Conservation (phyloP, 257 asterid species). For the Perilla frutescens region DNA sequence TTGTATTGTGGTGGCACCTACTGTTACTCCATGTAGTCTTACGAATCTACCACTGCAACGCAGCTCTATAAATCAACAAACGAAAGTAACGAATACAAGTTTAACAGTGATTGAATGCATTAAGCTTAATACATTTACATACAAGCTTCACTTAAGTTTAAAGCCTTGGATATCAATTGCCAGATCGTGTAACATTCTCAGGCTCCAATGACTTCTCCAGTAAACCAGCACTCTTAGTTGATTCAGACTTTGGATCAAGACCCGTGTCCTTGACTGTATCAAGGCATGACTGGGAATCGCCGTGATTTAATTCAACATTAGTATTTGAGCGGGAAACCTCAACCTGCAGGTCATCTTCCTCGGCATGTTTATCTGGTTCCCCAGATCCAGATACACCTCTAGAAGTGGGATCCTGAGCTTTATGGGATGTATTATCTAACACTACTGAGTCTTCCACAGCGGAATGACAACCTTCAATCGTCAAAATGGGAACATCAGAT, state of each 20-base stretch:
- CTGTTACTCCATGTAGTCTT: too few species aligned
- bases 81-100: too few species aligned
- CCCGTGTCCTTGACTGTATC: slow-evolving; percentile 23
- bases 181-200: not conserved
- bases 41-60: too few species aligned
- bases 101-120: too few species aligned
- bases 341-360: not conserved
- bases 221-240: slow-evolving; percentile 27
- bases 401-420: slow-evolving; percentile 23
- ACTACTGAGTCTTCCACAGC: slow-evolving; percentile 15
- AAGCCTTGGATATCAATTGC: not conserved
- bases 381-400: slow-evolving; percentile 30
- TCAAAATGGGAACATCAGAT: slow-evolving; percentile 13
- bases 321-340: slow-evolving; percentile 20
- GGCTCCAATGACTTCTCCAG: slow-evolving; percentile 18
- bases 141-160: too few species aligned
- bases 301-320: not conserved
- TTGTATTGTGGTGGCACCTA: too few species aligned
- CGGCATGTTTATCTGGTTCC: slow-evolving; percentile 26
- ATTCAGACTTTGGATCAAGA: slow-evolving; percentile 34
- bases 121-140: too few species aligned
- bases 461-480: slow-evolving; percentile 30
- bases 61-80: not conserved
- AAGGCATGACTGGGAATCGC: too few species aligned
- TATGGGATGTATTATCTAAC: slow-evolving; percentile 20